Base-by-base conservation (phyloP, 768 basidiomycete genomes). In the Collybia nuda region DNA sequence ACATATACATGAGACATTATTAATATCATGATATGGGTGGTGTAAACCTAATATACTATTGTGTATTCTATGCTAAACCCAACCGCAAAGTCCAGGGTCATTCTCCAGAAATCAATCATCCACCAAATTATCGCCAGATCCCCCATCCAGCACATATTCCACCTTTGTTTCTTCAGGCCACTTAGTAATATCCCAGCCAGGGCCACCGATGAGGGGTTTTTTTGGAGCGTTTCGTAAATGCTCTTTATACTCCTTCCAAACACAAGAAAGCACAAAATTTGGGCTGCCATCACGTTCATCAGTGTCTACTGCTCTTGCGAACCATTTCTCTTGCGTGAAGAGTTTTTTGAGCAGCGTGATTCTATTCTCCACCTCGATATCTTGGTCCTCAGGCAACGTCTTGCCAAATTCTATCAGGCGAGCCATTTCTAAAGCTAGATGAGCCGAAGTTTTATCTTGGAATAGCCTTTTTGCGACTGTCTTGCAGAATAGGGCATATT, bases 1-100 rank as follows among this genome's bases (percentile, higher is more conserved):
- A 86, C 85, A 8, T 85, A 84, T 57, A 64, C 68, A 19, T 82
- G 56, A 73, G 37, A 52, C 28, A 40, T 23, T 40, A 58, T 53
- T 26, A 47, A 48, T 39, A n/a, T n/a, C n/a, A 18, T 45, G 24
- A 47, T 32, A 38, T 45, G 40, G 35, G 23, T 22, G 5, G 36
- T 22, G 14, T n/a, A n/a, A 39, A 38, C 26, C 21, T 7, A 46
- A 28, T 46, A 38, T 46, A 26, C 29, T 26, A n/a, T n/a, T 17
- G 18, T 45, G 19, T 28, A 21, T 6, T 22, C 21, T 22, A 44
- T 26, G 15, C 24, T 22, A 46, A 51, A 39, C 35, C 12, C 32
- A 17, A 39, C 43, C 36, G 39, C 21, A n/a, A 18, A 24, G 29
- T 12, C 40, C 5, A n/a, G n/a, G n/a, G n/a, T n/a, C 26, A 29